Percentiles rank a stretch among this genome's conserved stretches.
phyloP scores from a whole-genome alignment of 179 eudicot genomes.

The Gypsophila paniculata region DNA sequence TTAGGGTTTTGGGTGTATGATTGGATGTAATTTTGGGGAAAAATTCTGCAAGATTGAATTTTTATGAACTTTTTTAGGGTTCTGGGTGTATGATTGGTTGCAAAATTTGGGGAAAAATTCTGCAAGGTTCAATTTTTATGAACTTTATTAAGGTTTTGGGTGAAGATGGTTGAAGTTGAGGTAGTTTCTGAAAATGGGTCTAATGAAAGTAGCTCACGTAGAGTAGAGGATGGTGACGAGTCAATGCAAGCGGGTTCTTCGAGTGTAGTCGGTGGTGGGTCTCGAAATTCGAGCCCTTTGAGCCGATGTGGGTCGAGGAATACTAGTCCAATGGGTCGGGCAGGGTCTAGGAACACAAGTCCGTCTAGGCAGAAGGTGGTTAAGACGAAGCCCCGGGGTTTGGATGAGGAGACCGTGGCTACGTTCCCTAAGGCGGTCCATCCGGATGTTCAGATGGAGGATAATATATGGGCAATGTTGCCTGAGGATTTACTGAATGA shows the following conservation, averaged over 20 bases:
- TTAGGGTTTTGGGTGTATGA: slow-evolving; percentile 19
- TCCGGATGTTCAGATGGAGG: slow-evolving; percentile 88
- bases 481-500: slow-evolving; percentile 95
- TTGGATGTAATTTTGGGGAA: slow-evolving; percentile 7
- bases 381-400: slow-evolving; percentile 86
- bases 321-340: slow-evolving; percentile 33
- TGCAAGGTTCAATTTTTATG: slow-evolving; percentile 12
- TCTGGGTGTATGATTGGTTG: slow-evolving; percentile 13
- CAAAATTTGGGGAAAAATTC: slow-evolving; percentile 6
- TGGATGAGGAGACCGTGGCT: slow-evolving; percentile 70
- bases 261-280: neutral
- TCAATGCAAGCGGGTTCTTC: slow-evolving; percentile 38
- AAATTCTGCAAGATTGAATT: slow-evolving; percentile 7
- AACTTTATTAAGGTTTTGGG: slow-evolving; percentile 14
- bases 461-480: slow-evolving; percentile 91
- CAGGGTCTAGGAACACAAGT: slow-evolving; percentile 68
- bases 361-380: slow-evolving; percentile 70
- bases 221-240: slow-evolving; percentile 3
- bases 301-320: slow-evolving; percentile 51
- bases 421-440: slow-evolving; percentile 52
- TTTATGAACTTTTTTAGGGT: slow-evolving; percentile 8
- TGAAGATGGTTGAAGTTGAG: slow-evolving; percentile 46
- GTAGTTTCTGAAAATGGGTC: slow-evolving; percentile 44
- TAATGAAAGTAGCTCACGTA: slow-evolving; percentile 27
- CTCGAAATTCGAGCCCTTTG: slow-evolving; percentile 57